Percentiles rank a stretch among this genome's conserved stretches.
phyloP scores from a whole-genome alignment of 164 flowering plant genomes.

The Aristolochia fimbriata region DNA sequence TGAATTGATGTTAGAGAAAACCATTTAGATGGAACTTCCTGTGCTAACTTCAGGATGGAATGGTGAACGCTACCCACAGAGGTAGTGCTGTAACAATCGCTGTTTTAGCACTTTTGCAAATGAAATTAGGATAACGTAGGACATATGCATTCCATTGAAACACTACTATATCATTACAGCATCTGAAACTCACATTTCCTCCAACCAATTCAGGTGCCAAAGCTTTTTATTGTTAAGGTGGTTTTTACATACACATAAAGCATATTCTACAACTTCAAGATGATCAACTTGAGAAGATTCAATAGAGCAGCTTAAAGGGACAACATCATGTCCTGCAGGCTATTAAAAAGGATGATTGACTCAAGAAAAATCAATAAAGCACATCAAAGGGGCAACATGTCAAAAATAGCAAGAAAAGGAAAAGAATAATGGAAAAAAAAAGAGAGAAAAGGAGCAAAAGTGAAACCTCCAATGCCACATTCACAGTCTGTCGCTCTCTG shows the following conservation, averaged over 20 bases:
- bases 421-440: not conserved
- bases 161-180: not conserved
- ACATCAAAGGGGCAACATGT: not conserved
- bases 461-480: not conserved
- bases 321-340: not conserved
- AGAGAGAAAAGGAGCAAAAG: not conserved
- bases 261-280: not conserved
- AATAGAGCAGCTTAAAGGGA: not conserved
- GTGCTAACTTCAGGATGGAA: not conserved
- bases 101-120: not conserved
- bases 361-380: not conserved
- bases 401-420: not conserved
- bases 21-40: not conserved
- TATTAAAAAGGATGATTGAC: not conserved
- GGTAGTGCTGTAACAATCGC: no score
- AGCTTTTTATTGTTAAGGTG: not conserved
- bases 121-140: not conserved
- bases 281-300: not conserved
- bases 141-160: not conserved
- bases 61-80: no score
- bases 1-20: not conserved
- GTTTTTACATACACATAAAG: no score
- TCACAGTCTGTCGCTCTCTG: constrained; percentile 5
- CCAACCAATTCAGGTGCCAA: not conserved
- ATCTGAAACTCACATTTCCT: not conserved